Conservation (phyloP, 2,329 filamentous ascomycete genomes). For the Drechslera avenae region DNA sequence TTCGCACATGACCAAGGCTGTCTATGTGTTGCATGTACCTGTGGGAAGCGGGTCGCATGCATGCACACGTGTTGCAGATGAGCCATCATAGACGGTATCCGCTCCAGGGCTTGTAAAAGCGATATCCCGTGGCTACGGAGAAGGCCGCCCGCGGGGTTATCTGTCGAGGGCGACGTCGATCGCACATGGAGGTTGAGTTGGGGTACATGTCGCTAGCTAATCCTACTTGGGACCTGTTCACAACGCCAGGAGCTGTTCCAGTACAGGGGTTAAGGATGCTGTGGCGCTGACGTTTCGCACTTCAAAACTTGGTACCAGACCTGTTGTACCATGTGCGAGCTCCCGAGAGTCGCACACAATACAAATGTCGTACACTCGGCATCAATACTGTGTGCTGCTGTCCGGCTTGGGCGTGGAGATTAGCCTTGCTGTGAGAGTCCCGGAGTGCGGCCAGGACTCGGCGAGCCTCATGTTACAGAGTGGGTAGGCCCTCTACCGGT, state of each 20-base stretch:
- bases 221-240: too few relatives aligned
- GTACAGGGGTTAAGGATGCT: too few relatives aligned
- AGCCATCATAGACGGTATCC: slow-evolving; percentile 1
- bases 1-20: slow-evolving; percentile 1
- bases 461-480: neutral
- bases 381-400: slow-evolving; percentile 3
- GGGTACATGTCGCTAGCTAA: neutral
- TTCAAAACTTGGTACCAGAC: neutral
- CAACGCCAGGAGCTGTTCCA: too few relatives aligned
- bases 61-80: slow-evolving; percentile 18
- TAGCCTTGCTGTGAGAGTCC: slow-evolving; percentile 3
- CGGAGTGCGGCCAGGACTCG: slow-evolving; percentile 4
- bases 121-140: neutral
- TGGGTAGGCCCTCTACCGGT: neutral
- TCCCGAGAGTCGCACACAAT: neutral
- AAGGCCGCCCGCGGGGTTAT: neutral
- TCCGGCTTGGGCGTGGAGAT: slow-evolving; percentile 1
- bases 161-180: neutral
- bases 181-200: neutral
- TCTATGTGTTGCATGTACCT: slow-evolving; percentile 10
- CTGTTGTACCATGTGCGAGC: slow-evolving; percentile 1
- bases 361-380: slow-evolving; percentile 4
- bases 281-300: neutral
- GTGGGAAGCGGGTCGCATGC: slow-evolving; percentile 9
- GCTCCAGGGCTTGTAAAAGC: neutral